Evolutionary conservation across 2,329 filamentous ascomycete species (phyloP), one percentile per base, ranked within the genome.

Genomic region (Colletotrichum salicis): DNA sequence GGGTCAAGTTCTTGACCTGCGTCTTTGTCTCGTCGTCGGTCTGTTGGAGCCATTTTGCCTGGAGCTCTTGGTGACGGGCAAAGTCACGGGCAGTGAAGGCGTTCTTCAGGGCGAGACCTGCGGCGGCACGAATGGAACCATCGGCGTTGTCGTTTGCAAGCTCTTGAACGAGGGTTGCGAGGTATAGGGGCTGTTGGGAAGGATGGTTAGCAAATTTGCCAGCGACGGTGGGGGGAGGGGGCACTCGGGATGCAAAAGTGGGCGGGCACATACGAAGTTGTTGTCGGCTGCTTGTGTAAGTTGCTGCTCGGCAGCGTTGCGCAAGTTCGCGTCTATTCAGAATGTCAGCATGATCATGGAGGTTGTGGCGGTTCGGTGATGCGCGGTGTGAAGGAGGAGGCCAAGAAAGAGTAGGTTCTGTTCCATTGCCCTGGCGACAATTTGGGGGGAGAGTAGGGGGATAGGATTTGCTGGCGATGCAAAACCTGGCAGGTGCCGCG

Each of bases 91-190:
- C 94, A 80, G 94, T 94, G 86, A 99, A 98, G 79, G 96, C 93
- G 88, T 99, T 99, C 87, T 99, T 99, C 80, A 99, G 88, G 77
- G 96, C 96, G 78, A 99, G 90, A 90, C 95, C 96, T 78, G 96
- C 96, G 77, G 96, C 96, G 77, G 94, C 93, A 88, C 96, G 93
- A 81, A 98, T 96, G 80, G 94, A 90, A 75, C 93, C 89, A 80
- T 93, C 88, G 76, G 93, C 92, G 77, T 90, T 89, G 80, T 98
- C 96, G 84, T 98, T 97, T 81, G 95, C 95, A 79, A 99, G 91
- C 84, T 97, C 94, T 85, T 94, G 93, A 76, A 96, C 96, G 80
- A 99, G 93, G 75, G 95, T 96, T 76, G 92, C 91, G 76, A 98
- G 91, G 85, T 99, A 99, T 83, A 93, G 91, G 79, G 96, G 92